Percentiles rank a stretch among this genome's conserved stretches.
Conservation (phyloP, 352 stramenopile genomes). For the Phytophthora vignae region DNA sequence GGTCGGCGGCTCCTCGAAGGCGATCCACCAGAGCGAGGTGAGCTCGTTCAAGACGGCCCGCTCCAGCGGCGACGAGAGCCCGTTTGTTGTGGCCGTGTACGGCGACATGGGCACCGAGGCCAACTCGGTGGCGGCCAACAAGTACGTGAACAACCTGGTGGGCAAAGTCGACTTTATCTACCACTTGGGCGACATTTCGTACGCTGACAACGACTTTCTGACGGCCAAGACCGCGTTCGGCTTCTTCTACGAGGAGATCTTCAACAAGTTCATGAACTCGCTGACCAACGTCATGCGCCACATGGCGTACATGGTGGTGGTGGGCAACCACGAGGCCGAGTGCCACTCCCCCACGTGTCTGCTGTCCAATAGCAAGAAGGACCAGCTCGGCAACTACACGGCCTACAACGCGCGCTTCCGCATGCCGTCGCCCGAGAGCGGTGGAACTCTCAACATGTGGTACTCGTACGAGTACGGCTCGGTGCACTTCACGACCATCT, state of each 20-base stretch:
- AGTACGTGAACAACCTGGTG: slow-evolving; percentile 34
- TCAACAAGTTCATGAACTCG: slow-evolving; percentile 77
- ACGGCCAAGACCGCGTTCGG: slow-evolving; percentile 30
- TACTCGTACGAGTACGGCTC: slow-evolving; percentile 54
- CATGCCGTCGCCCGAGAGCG: slow-evolving; percentile 51
- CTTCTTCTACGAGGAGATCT: slow-evolving; percentile 59
- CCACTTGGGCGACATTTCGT: slow-evolving; percentile 55
- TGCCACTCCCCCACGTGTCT: slow-evolving; percentile 47
- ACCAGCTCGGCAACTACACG: slow-evolving; percentile 61
- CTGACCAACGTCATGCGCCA: slow-evolving; percentile 49
- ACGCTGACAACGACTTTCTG: slow-evolving; percentile 53
- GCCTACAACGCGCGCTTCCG: slow-evolving; percentile 60
- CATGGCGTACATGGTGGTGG: slow-evolving; percentile 78
- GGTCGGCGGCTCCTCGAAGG: slow-evolving; percentile 24
- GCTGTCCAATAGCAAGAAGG: slow-evolving; percentile 31
- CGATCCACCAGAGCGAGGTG: slow-evolving; percentile 31
- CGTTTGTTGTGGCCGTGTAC: slow-evolving; percentile 47
- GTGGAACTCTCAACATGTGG: slow-evolving; percentile 55
- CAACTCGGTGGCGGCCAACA: slow-evolving; percentile 40
- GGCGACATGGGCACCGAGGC: slow-evolving; percentile 50
- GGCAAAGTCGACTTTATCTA: slow-evolving; percentile 50
- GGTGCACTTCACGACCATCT: slow-evolving; percentile 82
- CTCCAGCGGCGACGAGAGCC: slow-evolving; percentile 29
- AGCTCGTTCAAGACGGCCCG: slow-evolving; percentile 62
- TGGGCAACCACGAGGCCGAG: slow-evolving; percentile 61